phyloP scores from a whole-genome alignment of 257 asterid genomes.

The Solanum boliviense region DNA sequence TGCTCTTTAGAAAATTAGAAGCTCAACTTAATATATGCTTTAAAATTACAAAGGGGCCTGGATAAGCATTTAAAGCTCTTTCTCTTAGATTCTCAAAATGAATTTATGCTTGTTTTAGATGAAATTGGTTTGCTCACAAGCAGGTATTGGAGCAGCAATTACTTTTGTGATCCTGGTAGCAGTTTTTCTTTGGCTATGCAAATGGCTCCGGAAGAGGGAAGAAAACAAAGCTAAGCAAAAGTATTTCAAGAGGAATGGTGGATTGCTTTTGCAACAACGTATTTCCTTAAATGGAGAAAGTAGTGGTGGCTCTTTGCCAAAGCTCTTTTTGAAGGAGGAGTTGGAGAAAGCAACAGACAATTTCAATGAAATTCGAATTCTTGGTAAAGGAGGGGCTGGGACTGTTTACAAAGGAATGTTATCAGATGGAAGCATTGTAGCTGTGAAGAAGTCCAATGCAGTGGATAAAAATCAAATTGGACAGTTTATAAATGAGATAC shows the following conservation, averaged over 20 bases:
- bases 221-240: conserved; percentile 10
- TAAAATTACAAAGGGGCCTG: neutral
- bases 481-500: conserved; percentile 32
- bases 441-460: conserved; percentile 30
- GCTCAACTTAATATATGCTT: neutral
- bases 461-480: conserved; percentile 15
- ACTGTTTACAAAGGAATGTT: neutral
- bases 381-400: neutral
- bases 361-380: neutral
- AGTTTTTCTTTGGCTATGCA: neutral
- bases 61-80: neutral
- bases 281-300: conserved; percentile 4
- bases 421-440: conserved; percentile 15
- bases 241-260: conserved; percentile 29
- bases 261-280: conserved; percentile 19
- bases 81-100: neutral
- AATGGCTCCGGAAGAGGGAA: neutral
- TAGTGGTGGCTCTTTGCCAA: neutral
- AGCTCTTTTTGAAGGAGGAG: conserved; percentile 18
- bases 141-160: conserved; percentile 7
- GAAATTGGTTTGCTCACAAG: neutral
- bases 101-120: neutral
- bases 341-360: conserved; percentile 18
- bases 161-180: conserved; percentile 1
- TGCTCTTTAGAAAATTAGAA: neutral